Evolutionary conservation across 139 green algal species (phyloP).

Genomic region (Chlamydomonas eustigma): DNA sequence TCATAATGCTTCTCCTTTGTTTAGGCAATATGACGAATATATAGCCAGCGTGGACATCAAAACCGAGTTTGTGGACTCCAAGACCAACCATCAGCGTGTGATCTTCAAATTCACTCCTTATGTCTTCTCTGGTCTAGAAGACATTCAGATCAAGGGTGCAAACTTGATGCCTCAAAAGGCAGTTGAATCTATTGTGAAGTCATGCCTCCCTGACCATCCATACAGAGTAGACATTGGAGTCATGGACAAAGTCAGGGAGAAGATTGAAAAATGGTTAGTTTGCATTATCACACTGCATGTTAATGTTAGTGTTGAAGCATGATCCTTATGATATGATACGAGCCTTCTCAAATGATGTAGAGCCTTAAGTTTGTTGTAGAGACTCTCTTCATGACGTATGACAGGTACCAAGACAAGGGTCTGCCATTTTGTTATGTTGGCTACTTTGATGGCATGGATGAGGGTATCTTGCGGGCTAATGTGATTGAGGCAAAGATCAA

Average conservation of each 20-base stretch:
- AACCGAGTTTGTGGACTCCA: conserved; percentile 52
- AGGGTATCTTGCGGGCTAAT: conserved; percentile 51
- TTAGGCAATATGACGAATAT: conserved; percentile 56
- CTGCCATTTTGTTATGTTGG: conserved; percentile 64
- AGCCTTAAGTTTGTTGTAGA: no score
- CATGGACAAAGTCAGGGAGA: conserved; percentile 52
- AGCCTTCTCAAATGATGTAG: no score
- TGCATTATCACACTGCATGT: no score
- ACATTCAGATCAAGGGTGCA: conserved; percentile 52
- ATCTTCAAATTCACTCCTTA: conserved; percentile 51
- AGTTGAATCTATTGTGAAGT: conserved; percentile 25
- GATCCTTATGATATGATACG: no score
- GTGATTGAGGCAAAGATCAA: conserved; percentile 59
- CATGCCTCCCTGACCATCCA: conserved; percentile 39
- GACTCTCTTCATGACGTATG: no score
- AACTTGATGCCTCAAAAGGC: conserved; percentile 37
- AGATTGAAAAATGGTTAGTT: conserved; percentile 55
- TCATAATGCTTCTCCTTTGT: no score
- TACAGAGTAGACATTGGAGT: conserved; percentile 56
- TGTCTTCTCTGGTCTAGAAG: conserved; percentile 49
- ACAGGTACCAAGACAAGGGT: conserved; percentile 62
- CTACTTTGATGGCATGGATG: conserved; percentile 63
- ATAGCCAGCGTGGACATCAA: conserved; percentile 49
- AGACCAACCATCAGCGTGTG: conserved; percentile 54
- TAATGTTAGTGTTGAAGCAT: no score